Percentiles rank a stretch among this genome's conserved stretches.
Evolutionary conservation across 371 early-diverging fungal species (phyloP).

Genomic region (Conidiobolus incongruus): DNA sequence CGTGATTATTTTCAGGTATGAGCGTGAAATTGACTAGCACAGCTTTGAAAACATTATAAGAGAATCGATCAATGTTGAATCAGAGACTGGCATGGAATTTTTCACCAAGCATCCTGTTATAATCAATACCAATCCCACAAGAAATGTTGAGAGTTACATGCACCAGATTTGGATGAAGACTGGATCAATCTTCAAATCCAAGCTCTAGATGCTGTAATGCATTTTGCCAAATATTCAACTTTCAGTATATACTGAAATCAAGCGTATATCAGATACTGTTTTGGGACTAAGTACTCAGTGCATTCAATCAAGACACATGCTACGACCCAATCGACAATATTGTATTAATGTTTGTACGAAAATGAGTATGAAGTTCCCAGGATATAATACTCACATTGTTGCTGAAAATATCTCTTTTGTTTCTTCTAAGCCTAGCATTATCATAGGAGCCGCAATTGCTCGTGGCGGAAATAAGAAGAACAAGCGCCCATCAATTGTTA

Average conservation of each 20-base stretch:
- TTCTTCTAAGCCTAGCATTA: constrained; percentile 33
- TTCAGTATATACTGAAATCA: constrained; percentile 78
- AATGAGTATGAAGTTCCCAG: constrained; percentile 51
- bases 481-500: constrained; percentile 43
- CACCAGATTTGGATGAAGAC: constrained; percentile 19
- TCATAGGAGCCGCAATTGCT: constrained; percentile 73
- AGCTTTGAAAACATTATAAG: constrained; percentile 23
- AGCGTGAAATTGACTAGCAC: constrained; percentile 7
- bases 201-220: constrained; percentile 56
- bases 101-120: constrained; percentile 13
- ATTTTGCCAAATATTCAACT: constrained; percentile 69
- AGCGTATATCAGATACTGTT: constrained; percentile 77
- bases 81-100: constrained; percentile 30
- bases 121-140: constrained; percentile 38
- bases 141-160: constrained; percentile 8
- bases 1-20: constrained; percentile 32
- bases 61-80: constrained; percentile 17
- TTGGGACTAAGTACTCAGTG: constrained; percentile 85
- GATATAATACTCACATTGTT: constrained; percentile 18
- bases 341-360: constrained; percentile 42
- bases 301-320: constrained; percentile 51
- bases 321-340: constrained; percentile 32
- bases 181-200: constrained; percentile 35
- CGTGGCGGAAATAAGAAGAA: constrained; percentile 32
- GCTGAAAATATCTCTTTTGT: constrained; percentile 13